These are phyloP conservation scores for Russula sp. DNA, from an alignment of 768 basidiomycete species.

Conservation along the genomic window DNA sequence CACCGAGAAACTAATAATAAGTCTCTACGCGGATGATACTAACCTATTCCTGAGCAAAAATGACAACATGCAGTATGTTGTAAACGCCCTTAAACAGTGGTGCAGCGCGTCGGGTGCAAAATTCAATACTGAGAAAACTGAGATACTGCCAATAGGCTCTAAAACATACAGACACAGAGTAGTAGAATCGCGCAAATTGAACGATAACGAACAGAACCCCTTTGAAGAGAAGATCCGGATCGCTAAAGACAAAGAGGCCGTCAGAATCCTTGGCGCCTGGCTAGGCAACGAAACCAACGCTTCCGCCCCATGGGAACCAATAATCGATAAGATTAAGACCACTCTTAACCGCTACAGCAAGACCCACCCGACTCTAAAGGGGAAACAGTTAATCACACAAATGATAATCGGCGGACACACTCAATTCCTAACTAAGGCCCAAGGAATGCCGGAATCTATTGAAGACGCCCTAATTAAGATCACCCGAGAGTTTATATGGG, in stretches of 20 bases:
- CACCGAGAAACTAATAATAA: too few species aligned
- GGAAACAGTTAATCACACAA: background rate
- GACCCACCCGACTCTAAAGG: background rate
- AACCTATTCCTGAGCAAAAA: too few species aligned
- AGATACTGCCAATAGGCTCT: too few species aligned
- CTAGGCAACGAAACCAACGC: background rate
- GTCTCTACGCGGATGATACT: too few species aligned
- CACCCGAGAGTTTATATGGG: slow-evolving; percentile 22
- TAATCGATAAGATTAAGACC: background rate
- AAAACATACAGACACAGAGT: too few species aligned
- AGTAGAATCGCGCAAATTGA: too few species aligned
- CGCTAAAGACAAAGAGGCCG: background rate
- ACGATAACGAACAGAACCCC: too few species aligned
- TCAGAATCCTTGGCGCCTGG: background rate
- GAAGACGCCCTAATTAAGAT: background rate
- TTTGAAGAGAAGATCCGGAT: background rate
- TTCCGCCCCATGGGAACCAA: background rate
- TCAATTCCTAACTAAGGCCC: background rate
- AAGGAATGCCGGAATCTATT: background rate
- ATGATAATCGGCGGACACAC: background rate
- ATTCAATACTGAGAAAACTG: too few species aligned
- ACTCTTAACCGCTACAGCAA: background rate
- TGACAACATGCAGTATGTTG: too few species aligned
- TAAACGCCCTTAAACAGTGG: too few species aligned
- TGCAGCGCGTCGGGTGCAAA: too few species aligned